phyloP scores from a whole-genome alignment of 2,329 filamentous ascomycete genomes.

The Apiospora aurea region DNA sequence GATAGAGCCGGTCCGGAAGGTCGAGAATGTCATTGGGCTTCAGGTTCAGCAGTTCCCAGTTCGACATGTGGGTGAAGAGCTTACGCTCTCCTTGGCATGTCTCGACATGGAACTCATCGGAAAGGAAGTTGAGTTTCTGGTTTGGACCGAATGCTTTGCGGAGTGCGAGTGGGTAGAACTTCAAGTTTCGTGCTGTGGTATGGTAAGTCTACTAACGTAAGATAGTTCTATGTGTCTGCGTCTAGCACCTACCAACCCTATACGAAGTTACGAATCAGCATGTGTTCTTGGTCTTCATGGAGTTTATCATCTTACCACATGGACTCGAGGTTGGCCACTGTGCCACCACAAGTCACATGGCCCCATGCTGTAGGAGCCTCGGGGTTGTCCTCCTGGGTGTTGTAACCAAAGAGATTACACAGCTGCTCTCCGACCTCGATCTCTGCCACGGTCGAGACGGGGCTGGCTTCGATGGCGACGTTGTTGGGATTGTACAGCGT shows the following conservation, averaged over 20 bases:
- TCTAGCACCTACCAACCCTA: not conserved
- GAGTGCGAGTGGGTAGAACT: slow-evolving; percentile 54
- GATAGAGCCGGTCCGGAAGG: slow-evolving; percentile 46
- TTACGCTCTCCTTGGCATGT: slow-evolving; percentile 42
- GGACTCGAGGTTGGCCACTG: slow-evolving; percentile 56
- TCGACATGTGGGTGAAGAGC: slow-evolving; percentile 45
- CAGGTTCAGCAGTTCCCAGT: slow-evolving; percentile 56
- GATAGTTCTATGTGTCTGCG: not conserved
- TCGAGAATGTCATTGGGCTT: slow-evolving; percentile 47
- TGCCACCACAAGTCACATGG: slow-evolving; percentile 54
- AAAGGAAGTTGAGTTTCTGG: slow-evolving; percentile 40
- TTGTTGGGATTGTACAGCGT: slow-evolving; percentile 61
- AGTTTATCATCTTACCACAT: slow-evolving; percentile 47
- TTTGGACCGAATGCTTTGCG: slow-evolving; percentile 38
- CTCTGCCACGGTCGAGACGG: slow-evolving; percentile 52
- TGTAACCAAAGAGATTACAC: slow-evolving; percentile 54
- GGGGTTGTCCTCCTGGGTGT: slow-evolving; percentile 39
- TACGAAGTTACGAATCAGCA: not conserved
- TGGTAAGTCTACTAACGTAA: not conserved
- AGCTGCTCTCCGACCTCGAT: slow-evolving; percentile 53
- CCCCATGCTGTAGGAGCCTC: slow-evolving; percentile 47
- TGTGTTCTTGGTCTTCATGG: not conserved
- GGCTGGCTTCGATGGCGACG: slow-evolving; percentile 53
- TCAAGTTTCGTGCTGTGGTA: slow-evolving; percentile 50
- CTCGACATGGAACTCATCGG: slow-evolving; percentile 39